These are phyloP conservation scores for Geosmithia putterillii DNA, from an alignment of 2,329 filamentous ascomycete species.

Conservation along the genomic window DNA sequence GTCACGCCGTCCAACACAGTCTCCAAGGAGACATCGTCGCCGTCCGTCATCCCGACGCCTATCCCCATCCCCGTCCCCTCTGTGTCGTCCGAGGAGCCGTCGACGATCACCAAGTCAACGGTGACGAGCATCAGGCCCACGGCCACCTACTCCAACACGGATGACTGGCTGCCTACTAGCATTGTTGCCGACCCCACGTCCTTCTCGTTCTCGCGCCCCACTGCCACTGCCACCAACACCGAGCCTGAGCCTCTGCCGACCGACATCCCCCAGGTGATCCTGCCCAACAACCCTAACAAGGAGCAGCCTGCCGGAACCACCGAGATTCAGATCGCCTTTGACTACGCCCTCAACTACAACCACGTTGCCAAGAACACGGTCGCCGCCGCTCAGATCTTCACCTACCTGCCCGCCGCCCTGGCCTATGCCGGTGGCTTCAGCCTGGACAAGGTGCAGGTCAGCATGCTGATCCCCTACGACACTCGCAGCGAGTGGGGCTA, in stretches of 20 bases:
- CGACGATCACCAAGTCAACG: constrained; percentile 3
- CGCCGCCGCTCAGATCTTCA: constrained; percentile 77
- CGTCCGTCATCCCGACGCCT: constrained; percentile 6
- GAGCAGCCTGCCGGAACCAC: constrained; percentile 50
- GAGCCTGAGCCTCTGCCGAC: constrained; percentile 46
- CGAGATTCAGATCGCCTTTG: constrained; percentile 76
- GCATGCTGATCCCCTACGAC: constrained; percentile 64
- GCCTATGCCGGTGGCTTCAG: constrained; percentile 48
- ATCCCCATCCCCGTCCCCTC: constrained; percentile 7
- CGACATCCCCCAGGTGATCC: constrained; percentile 61
- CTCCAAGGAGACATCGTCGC: neutral
- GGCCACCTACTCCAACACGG: constrained; percentile 28
- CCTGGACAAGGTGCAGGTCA: constrained; percentile 47
- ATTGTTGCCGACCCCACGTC: constrained; percentile 42
- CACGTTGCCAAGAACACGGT: constrained; percentile 64
- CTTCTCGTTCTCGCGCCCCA: constrained; percentile 17
- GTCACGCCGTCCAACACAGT: too few relatives aligned
- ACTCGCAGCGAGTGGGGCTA: constrained; percentile 58
- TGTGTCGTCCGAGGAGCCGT: neutral
- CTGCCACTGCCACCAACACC: constrained; percentile 23
- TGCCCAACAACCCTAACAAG: constrained; percentile 46
- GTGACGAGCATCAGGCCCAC: constrained; percentile 28
- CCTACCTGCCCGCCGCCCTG: constrained; percentile 61
- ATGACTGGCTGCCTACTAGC: constrained; percentile 44
- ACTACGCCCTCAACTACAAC: constrained; percentile 66